Evolutionary conservation across 495 filamentous ascomycete species (phyloP).

Genomic region (Sporormia fimetaria): DNA sequence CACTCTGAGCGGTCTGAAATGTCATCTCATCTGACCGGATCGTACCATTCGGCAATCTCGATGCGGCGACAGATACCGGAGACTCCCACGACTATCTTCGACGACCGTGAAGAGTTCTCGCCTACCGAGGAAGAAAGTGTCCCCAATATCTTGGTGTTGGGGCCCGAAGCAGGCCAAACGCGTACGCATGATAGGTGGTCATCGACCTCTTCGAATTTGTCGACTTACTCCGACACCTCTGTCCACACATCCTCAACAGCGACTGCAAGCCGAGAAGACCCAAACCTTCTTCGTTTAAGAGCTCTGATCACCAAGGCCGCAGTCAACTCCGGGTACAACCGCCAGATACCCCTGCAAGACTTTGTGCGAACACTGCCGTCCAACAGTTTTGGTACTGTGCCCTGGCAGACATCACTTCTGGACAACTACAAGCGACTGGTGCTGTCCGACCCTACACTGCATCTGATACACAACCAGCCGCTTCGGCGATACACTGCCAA

Average conservation of each 20-base stretch:
- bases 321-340: conserved; percentile 61
- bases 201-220: conserved; percentile 58
- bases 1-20: conserved; percentile 35
- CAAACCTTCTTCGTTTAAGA: conserved; percentile 61
- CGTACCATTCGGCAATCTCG: conserved; percentile 20
- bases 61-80: conserved; percentile 35
- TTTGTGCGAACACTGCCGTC: conserved; percentile 68
- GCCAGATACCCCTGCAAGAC: conserved; percentile 44
- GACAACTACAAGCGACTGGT: conserved; percentile 70
- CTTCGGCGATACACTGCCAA: conserved; percentile 48
- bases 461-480: conserved; percentile 41
- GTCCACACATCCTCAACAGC: conserved; percentile 50
- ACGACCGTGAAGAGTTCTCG: conserved; percentile 64
- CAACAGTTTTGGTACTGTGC: conserved; percentile 61
- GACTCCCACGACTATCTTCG: conserved; percentile 86
- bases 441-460: conserved; percentile 53
- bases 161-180: conserved; percentile 38
- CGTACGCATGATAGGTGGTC: conserved; percentile 48
- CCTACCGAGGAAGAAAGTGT: conserved; percentile 61
- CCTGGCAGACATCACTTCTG: conserved; percentile 58
- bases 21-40: conserved; percentile 32
- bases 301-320: conserved; percentile 70
- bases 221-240: conserved; percentile 48
- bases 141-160: conserved; percentile 78
- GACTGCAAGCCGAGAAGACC: conserved; percentile 54